A percentile compares a stretch with the other conserved stretches of the same genome.
Conservation (phyloP, 495 filamentous ascomycete genomes). For the Geopyxis carbonaria region DNA sequence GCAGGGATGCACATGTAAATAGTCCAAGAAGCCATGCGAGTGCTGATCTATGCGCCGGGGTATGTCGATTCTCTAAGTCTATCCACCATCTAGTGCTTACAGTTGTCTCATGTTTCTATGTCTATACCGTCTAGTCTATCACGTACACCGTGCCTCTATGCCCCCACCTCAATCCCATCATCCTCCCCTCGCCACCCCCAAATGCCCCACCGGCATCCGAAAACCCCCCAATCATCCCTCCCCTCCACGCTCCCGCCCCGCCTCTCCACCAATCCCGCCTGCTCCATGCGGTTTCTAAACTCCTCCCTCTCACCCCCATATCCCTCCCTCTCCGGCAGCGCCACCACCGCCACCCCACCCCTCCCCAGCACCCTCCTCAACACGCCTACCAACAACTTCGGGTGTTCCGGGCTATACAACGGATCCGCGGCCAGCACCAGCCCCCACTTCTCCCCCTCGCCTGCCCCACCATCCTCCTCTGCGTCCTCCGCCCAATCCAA, state of each 20-base stretch:
- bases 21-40: too few relatives aligned
- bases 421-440: conserved; percentile 55
- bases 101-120: too few relatives aligned
- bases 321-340: conserved; percentile 46
- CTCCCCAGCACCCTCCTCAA: too few relatives aligned
- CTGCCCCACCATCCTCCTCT: too few relatives aligned
- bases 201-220: conserved; percentile 37
- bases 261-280: conserved; percentile 35
- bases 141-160: too few relatives aligned
- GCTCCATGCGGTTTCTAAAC: conserved; percentile 38
- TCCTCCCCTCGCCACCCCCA: conserved; percentile 51
- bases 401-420: conserved; percentile 51
- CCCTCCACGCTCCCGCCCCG: conserved; percentile 48
- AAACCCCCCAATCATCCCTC: conserved; percentile 51
- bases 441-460: conserved; percentile 35
- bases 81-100: too few relatives aligned
- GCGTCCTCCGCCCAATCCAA: conserved; percentile 47
- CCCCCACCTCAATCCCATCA: neutral
- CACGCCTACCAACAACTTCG: conserved; percentile 40
- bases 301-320: conserved; percentile 37
- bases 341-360: conserved; percentile 50
- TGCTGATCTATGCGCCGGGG: too few relatives aligned
- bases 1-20: too few relatives aligned
- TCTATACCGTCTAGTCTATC: too few relatives aligned
- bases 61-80: too few relatives aligned